Base-by-base conservation (phyloP, 768 basidiomycete species). In the Strobilomyces echinocephalus region DNA sequence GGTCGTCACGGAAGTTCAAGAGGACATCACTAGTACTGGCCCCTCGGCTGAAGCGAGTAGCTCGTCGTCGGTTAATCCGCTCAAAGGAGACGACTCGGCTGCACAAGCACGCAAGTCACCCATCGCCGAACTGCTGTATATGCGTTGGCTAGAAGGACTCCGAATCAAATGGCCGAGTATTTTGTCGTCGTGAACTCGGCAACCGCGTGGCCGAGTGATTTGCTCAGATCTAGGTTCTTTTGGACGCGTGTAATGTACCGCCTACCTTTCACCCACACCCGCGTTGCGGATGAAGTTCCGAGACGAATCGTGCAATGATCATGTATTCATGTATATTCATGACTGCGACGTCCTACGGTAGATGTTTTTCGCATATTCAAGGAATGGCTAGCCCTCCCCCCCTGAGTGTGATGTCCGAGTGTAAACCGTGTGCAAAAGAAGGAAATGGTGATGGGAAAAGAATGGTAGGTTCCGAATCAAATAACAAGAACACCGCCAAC, bases 111-210 rank as follows among this genome's bases (percentile, higher is more conserved):
- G 82, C 57, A 88, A 85, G 68, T 94, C 91, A 51, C 93, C 95
- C 7, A 93, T 98, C 28, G 90, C 93, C 20, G 95, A 98, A 68
- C 79, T 98, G 58, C 74, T 98, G n/a, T 98, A 97, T 69, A 86
- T 95, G 80, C 84, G 95, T 46, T 98, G 95, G 95, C 74, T 97
- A 24, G 91, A 97, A 64, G 94, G 94, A 4, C 72, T 97, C 49
- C 87, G 83, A 71, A 75, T 94, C 64, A 94, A 91, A 68, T 95
- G 93, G 93, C 91, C 91, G 6, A 88, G 77, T 62, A 76, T 90
- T 46, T 71, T 79, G 38, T 77, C 67, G 12, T 69, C 61, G 41
- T 66, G 46, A 59, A 30, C 14, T 34, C 9, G 8, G 35, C 30
- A 21, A 34, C 47, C 28, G 31, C 30, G n/a, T 33, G 35, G 38